A percentile compares a stretch with the other conserved stretches of the same genome.
These are phyloP conservation scores for Miamiensis avidus DNA, from an alignment of 169 alveolate genomes.

Conservation along the genomic window DNA sequence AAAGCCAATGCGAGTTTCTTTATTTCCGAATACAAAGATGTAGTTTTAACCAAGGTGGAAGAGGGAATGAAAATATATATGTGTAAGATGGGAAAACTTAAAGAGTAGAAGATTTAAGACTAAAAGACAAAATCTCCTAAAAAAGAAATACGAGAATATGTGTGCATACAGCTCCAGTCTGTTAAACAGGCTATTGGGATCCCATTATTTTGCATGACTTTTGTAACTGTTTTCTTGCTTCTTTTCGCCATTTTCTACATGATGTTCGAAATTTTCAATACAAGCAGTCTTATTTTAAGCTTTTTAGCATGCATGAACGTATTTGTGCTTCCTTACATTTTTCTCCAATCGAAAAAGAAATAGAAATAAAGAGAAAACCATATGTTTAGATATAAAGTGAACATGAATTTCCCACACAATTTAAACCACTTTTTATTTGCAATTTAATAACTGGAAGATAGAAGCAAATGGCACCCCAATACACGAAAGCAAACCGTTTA, in stretches of 20 bases:
- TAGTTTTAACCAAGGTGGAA: not conserved
- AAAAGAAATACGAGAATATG: not conserved
- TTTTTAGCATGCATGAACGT: not conserved
- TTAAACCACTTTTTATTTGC: no score
- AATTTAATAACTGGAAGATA: not conserved
- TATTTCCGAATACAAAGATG: not conserved
- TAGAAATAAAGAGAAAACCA: no score
- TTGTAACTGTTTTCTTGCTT: not conserved
- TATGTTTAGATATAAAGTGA: not conserved
- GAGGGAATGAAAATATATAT: no score
- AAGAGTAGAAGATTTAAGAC: not conserved
- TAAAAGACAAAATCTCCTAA: not conserved
- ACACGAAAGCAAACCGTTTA: not conserved
- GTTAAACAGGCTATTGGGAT: not conserved
- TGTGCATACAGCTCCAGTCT: no score
- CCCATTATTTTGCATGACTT: not conserved
- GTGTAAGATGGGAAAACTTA: not conserved
- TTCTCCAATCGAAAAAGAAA: not conserved
- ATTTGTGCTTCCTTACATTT: not conserved
- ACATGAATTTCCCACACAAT: not conserved
- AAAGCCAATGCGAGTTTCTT: not conserved
- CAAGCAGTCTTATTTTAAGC: not conserved
- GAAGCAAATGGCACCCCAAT: not conserved
- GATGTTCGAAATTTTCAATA: no score
- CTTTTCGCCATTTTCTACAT: not conserved